These are phyloP conservation scores for Cylindrotheca closterium DNA, from an alignment of 108 stramenopile species.

Conservation along the genomic window DNA sequence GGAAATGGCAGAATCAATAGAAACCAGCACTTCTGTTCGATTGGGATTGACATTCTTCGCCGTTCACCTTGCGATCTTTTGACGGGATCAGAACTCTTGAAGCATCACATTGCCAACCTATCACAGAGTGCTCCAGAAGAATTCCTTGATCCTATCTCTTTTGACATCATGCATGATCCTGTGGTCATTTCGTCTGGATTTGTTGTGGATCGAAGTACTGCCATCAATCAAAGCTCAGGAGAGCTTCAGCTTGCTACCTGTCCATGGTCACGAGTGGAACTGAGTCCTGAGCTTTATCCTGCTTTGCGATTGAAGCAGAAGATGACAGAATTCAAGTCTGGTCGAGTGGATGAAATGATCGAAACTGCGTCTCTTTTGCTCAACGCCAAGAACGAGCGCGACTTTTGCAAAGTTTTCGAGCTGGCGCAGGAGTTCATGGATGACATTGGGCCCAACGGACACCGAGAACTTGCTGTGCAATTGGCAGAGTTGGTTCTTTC, in stretches of 20 bases:
- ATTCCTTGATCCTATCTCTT: conserved; percentile 92
- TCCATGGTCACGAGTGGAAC: background rate
- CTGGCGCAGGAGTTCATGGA: background rate
- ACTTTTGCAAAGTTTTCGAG: background rate
- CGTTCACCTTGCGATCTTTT: background rate
- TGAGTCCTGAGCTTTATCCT: background rate
- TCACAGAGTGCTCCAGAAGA: conserved; percentile 86
- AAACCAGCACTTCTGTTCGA: background rate
- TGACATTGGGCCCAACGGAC: background rate
- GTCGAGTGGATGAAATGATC: background rate
- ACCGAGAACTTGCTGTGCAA: background rate
- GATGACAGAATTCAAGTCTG: background rate
- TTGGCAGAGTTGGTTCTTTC: background rate
- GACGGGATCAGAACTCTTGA: background rate
- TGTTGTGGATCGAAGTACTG: conserved; percentile 70
- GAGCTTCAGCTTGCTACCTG: background rate
- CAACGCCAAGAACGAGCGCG: background rate
- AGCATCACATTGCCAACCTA: background rate
- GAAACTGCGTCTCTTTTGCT: background rate
- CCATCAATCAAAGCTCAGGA: background rate
- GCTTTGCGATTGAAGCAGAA: background rate
- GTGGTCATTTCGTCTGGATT: conserved; percentile 87
- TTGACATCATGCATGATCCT: conserved; percentile 92
- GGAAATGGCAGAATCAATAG: too few relatives aligned
- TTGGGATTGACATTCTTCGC: background rate